Percentiles rank a stretch among this genome's conserved stretches.
These are phyloP conservation scores for Chaetomiaceae sp. DNA, from an alignment of 2,329 filamentous ascomycete genomes.

Conservation along the genomic window DNA sequence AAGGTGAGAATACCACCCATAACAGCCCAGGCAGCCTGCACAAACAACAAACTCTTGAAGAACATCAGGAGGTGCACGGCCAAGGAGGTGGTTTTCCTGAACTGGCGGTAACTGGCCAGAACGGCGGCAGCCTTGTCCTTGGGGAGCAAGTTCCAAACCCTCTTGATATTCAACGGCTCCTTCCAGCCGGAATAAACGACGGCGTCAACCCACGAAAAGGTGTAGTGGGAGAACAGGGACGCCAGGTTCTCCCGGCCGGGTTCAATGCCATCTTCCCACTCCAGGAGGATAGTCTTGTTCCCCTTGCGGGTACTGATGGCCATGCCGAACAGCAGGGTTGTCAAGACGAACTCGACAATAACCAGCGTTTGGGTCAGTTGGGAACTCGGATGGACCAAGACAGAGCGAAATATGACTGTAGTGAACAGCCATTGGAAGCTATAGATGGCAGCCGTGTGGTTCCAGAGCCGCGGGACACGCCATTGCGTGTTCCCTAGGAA, in stretches of 20 bases:
- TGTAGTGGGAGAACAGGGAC: conserved; percentile 80
- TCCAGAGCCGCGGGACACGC: conserved; percentile 75
- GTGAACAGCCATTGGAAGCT: conserved; percentile 74
- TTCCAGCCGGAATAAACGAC: conserved; percentile 88
- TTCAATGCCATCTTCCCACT: conserved; percentile 83
- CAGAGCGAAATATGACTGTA: conserved; percentile 76
- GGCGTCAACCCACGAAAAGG: conserved; percentile 85
- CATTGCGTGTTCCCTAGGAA: conserved; percentile 61
- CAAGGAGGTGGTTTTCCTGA: conserved; percentile 76
- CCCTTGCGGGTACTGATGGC: conserved; percentile 81
- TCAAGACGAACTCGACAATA: conserved; percentile 70
- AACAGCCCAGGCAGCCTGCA: conserved; percentile 76
- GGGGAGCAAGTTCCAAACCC: conserved; percentile 88
- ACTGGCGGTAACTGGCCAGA: conserved; percentile 75
- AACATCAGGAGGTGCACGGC: conserved; percentile 78
- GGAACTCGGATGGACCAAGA: conserved; percentile 71
- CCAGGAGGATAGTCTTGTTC: conserved; percentile 81
- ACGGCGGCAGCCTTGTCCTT: conserved; percentile 83
- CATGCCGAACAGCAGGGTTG: conserved; percentile 69
- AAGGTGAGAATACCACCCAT: conserved; percentile 82
- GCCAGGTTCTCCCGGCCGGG: conserved; percentile 84
- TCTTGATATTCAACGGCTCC: conserved; percentile 72
- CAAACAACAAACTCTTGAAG: conserved; percentile 71
- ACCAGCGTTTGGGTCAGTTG: conserved; percentile 58
- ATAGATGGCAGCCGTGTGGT: conserved; percentile 86